Evolutionary conservation across 495 filamentous ascomycete genomes (phyloP).

Genomic region (Platismatia glauca): DNA sequence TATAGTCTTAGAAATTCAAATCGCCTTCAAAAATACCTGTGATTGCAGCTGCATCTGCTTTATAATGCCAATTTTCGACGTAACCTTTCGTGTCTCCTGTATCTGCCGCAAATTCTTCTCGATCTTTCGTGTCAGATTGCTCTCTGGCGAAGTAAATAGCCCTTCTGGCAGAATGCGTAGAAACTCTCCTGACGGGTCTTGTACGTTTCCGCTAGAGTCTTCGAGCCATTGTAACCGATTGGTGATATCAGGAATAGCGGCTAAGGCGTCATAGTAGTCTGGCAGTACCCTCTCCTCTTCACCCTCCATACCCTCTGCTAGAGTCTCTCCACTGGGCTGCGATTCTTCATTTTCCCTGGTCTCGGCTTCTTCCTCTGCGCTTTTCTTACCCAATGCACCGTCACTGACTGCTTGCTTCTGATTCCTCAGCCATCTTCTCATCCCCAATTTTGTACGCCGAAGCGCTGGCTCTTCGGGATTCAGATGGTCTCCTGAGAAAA

Average conservation of each 20-base stretch:
- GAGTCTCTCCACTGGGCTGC: conserved; percentile 53
- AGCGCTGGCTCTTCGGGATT: conserved; percentile 83
- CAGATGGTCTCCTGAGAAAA: conserved; percentile 76
- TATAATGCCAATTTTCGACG: conserved; percentile 90
- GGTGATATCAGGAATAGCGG: conserved; percentile 74
- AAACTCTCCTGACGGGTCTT: conserved; percentile 76
- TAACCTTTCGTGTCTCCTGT: conserved; percentile 94
- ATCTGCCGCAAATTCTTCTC: conserved; percentile 88
- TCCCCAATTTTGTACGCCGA: conserved; percentile 64
- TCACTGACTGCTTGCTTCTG: conserved; percentile 53
- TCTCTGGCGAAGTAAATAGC: conserved; percentile 68
- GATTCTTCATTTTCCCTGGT: conserved; percentile 37
- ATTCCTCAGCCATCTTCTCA: conserved; percentile 71
- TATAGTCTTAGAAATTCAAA: conserved; percentile 4
- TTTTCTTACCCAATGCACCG: conserved; percentile 35
- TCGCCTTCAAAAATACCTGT: conserved; percentile 52
- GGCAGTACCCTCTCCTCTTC: conserved; percentile 70
- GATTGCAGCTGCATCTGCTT: conserved; percentile 99
- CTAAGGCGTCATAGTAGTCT: conserved; percentile 87
- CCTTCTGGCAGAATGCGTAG: conserved; percentile 63
- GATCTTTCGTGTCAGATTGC: conserved; percentile 66
- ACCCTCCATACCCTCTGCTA: conserved; percentile 86
- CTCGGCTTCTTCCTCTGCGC: conserved; percentile 35
- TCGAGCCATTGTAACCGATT: conserved; percentile 73
- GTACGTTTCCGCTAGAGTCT: conserved; percentile 74